Evolutionary conservation across 169 alveolate genomes (phyloP), one percentile per base, ranked within the genome.

Genomic region (Babesia gibsoni): DNA sequence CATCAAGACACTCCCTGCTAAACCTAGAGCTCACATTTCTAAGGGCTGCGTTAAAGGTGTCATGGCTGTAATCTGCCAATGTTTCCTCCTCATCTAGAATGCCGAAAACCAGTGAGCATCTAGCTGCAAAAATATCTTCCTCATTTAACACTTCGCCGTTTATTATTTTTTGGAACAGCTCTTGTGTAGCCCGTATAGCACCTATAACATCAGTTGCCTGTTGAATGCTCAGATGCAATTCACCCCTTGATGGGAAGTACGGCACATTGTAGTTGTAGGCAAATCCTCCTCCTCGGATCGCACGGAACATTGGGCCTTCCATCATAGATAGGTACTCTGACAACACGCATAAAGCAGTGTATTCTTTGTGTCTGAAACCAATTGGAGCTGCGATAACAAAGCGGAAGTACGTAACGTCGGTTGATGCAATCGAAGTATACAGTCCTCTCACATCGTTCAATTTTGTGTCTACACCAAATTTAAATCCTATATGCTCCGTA

Each of bases 211-310:
- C 72, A 14, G 65, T 43, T 10, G 87, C 87, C 52, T 78, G 81
- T 10, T 27, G 42, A 9, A 87, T 69, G 4, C 69, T 37, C n/a
- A 87, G 67, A 49, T 72, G 85, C 32, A 87, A 14, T 48, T 82
- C 92, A 16, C 92, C 92, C 25, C 36, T 52, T 7, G 83, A 70
- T 2, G 85, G 64, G 35, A 61, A 52, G 56, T 69, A 82, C 22
- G 83, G 65, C 37, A 87, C 57, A 0, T 69, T 69, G 68, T 84
- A 83, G 66, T 78, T 68, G 70, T 87, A 87, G 2, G 92, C 86
- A 58, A 39, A 87, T 7, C 92, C 92, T 22, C 92, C 92, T 25
- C 90, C 90, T 3, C 92, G 82, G 32, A 87, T 87, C n/a, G 81
- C 85, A 29, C 81, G 81, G 65, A 65, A 87, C 56, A 87, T 43